Evolutionary conservation across 2,329 filamentous ascomycete species (phyloP), one percentile per base, ranked within the genome.

Genomic region (Penicillium fuscoglaucum): DNA sequence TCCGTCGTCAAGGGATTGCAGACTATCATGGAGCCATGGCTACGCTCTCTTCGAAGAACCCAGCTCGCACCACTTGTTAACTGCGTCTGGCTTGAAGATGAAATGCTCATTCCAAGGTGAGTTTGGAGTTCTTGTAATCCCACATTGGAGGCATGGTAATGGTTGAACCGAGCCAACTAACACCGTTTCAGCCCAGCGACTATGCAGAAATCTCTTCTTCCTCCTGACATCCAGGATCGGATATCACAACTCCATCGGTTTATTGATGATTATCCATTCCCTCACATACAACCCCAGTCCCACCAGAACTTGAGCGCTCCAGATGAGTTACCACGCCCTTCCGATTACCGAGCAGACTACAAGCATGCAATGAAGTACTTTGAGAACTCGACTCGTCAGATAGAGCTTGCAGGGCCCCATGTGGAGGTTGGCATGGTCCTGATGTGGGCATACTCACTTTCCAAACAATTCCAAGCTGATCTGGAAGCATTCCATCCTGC

Each of bases 401-500:
- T 65, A 0, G 59, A 66, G 44, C 56, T 66, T 4, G 64, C 64
- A 3, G 64, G 64, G 0, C 52, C 59, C 3, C 57, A 64, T 45
- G 29, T 65, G 1, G 64, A 66, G 47, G n/a, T 45, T 10, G 63
- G 63, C 1, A 66, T 65, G 61, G 55, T 62, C 2, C 35, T 65
- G 12, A 37, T 65, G 15, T 66, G 63, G 58, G 64, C 63, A 19
- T 62, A 66, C 29, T 46, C 57, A 9, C 57, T 65, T 13, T 61
- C 57, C 4, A 64, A 62, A 35, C 49, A 40, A 4, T 60, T 64
- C n/a, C 55, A 59, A 21, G 45, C 62, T 19, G 61, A 62, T 24
- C 6, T 66, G 50, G 48, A 58, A 39, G 37, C 61, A 13, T 46
- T 53, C 29, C 52, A 56, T 17, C 61, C 64, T 3, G 61, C 55